phyloP scores from a whole-genome alignment of 805 yeast species.

The Candida fluviatilis region DNA sequence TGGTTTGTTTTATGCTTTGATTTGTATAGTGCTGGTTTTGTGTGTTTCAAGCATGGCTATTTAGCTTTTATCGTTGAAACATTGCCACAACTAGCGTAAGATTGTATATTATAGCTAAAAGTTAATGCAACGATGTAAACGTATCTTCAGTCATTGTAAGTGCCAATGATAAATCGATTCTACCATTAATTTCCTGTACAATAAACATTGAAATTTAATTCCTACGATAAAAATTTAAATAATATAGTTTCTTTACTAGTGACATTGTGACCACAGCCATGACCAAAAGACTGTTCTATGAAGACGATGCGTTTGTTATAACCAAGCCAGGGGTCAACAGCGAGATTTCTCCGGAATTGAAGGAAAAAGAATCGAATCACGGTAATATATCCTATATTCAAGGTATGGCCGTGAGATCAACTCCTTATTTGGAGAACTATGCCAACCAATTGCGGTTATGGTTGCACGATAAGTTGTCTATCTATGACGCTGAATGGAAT shows the following conservation, averaged over 20 bases:
- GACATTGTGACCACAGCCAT: constrained; percentile 5
- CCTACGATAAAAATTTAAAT: no score
- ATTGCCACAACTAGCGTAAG: not conserved
- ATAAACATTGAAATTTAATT: no score
- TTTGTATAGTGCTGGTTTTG: no score
- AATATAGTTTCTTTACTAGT: not conserved
- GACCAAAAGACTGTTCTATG: constrained; percentile 44
- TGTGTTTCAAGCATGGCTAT: no score
- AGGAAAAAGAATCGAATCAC: constrained; percentile 34
- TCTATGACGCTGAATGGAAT: constrained; percentile 39
- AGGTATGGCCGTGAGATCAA: constrained; percentile 53
- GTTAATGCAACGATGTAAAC: not conserved
- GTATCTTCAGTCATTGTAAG: no score
- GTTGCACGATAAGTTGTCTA: constrained; percentile 33
- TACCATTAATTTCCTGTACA: no score
- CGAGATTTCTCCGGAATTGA: constrained; percentile 32
- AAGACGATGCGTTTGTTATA: constrained; percentile 46
- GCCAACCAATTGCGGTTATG: constrained; percentile 36
- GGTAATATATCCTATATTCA: constrained; percentile 40
- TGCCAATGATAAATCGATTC: no score
- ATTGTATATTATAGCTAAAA: not conserved
- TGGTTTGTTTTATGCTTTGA: no score
- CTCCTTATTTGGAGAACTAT: constrained; percentile 44
- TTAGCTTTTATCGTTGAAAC: not conserved
- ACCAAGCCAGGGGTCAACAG: constrained; percentile 47